Conservation (phyloP, 495 filamentous ascomycete species). For the Margaritispora aquatica region DNA sequence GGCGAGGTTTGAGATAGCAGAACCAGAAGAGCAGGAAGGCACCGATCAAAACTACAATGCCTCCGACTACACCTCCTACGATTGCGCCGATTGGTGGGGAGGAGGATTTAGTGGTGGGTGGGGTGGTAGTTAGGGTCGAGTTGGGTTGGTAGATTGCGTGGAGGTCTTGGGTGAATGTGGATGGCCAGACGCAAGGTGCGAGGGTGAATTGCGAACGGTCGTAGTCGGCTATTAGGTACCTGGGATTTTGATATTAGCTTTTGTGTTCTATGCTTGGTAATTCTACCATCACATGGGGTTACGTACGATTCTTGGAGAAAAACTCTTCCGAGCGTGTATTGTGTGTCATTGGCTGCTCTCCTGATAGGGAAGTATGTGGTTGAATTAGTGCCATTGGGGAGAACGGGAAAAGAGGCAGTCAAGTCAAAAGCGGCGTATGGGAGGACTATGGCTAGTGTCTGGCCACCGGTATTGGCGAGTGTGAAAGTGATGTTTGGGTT, state of each 20-base stretch:
- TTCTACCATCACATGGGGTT: not conserved
- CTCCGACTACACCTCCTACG: constrained; percentile 6
- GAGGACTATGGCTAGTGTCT: constrained; percentile 39
- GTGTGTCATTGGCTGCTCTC: constrained; percentile 41
- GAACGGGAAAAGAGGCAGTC: constrained; percentile 28
- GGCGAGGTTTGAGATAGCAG: not conserved
- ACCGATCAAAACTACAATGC: not conserved
- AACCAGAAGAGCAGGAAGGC: not conserved
- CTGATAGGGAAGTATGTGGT: constrained; percentile 48
- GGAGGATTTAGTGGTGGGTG: not conserved
- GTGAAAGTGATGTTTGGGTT: constrained; percentile 46
- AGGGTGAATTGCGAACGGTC: constrained; percentile 19
- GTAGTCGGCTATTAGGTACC: constrained; percentile 20
- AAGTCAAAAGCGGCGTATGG: constrained; percentile 51
- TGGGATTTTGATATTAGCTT: no score
- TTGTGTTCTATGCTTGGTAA: no score
- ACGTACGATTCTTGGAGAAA: constrained; percentile 53
- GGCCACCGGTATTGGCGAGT: constrained; percentile 33
- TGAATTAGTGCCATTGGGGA: constrained; percentile 16
- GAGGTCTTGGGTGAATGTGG: not conserved
- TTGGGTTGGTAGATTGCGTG: constrained; percentile 9
- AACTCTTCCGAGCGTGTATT: constrained; percentile 48
- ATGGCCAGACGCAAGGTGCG: constrained; percentile 4
- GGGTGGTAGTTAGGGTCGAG: not conserved
- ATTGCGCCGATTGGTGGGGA: constrained; percentile 1